These are phyloP conservation scores for Nicotiana tomentosiformis DNA, from an alignment of 257 asterid species.

Conservation along the genomic window DNA sequence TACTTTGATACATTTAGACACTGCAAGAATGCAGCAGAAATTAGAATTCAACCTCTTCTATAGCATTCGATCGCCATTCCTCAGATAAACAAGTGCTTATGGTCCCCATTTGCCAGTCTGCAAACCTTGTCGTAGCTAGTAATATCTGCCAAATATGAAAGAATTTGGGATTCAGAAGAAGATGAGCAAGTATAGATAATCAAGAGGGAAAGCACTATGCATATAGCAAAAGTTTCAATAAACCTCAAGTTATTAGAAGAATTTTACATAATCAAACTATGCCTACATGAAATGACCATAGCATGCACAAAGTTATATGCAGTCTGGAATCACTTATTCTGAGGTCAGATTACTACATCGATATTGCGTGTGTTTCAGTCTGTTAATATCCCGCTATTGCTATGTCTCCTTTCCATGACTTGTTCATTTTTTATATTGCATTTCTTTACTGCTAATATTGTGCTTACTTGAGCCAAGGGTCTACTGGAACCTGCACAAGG, in stretches of 20 bases:
- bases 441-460: too few species aligned
- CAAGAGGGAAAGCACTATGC: background rate
- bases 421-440: too few species aligned
- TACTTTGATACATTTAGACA: background rate
- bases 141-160: slow-evolving; percentile 37
- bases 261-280: background rate
- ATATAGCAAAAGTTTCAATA: background rate
- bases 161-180: background rate
- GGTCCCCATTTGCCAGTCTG: slow-evolving; percentile 69
- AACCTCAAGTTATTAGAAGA: background rate
- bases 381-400: too few species aligned
- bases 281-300: background rate
- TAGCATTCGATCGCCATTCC: background rate
- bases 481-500: too few species aligned
- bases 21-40: background rate
- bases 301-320: background rate
- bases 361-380: background rate
- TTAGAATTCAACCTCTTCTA: background rate
- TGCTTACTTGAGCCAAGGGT: too few species aligned
- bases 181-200: background rate
- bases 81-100: slow-evolving; percentile 58
- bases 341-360: background rate
- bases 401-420: too few species aligned
- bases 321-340: background rate
- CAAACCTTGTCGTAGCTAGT: slow-evolving; percentile 54